Evolutionary conservation across 768 basidiomycete species (phyloP), one percentile per base, ranked within the genome.

Genomic region (Lyophyllum shimeji): DNA sequence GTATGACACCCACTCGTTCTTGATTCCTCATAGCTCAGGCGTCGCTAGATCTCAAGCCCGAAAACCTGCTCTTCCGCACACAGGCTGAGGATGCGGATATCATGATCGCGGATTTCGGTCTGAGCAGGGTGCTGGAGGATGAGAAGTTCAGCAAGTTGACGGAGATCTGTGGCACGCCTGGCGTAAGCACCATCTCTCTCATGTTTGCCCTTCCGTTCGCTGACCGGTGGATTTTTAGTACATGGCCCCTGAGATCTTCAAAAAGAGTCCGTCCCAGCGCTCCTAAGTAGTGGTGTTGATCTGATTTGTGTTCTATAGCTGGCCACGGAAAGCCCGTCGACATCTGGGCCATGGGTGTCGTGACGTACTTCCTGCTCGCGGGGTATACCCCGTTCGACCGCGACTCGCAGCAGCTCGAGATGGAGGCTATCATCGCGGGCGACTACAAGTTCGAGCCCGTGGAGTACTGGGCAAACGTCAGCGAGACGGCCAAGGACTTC

Each of bases 381-480:
- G 89, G 92, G 2, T 95, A 98, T 76, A 99, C 97, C 5, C 97
- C 97, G 0, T 99, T 99, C 68, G 95, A 98, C 70, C 86, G 93
- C 23, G 95, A 98, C 56, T 85, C 82, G 2, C 89, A 89, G 65
- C 83, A 83, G 64, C 84, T 86, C 60, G 96, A 98, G 74, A 95
- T 95, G 88, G 87, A 96, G 65, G 96, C 96, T 31, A 98, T 98
- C 76, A 86, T 95, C 47, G 82, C 83, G 0, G 95, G 93, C 7
- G 92, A 97, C 73, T 98, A 93, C 76, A 88, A 87, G 67, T 98
- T 98, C 67, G 79, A 76, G 54, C 74, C 77, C 63, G 84, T 77
- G 63, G 92, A 92, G 65, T 94, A 94, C 69, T 95, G 94, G 93
- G 78, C 69, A 40, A 89, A 88, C 63, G 92, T 95, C n/a, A 87